Evolutionary conservation across 495 filamentous ascomycete genomes (phyloP).

Genomic region (Daldinia caldariorum): DNA sequence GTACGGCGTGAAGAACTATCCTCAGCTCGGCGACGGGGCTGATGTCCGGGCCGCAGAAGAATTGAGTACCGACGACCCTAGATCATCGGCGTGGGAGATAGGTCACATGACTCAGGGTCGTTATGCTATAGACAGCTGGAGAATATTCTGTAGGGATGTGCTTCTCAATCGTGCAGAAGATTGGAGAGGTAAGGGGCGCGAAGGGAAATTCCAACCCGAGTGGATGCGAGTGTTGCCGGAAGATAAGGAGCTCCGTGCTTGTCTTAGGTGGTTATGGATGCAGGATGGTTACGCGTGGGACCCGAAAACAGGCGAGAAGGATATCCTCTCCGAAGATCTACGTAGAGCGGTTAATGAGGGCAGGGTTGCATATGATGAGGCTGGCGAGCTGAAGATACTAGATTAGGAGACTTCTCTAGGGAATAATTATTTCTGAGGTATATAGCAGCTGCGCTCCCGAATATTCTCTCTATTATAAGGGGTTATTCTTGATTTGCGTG

Average conservation of each 20-base stretch:
- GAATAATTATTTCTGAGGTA: background rate
- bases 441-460: background rate
- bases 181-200: conserved; percentile 65
- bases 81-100: conserved; percentile 76
- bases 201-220: conserved; percentile 67
- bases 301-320: conserved; percentile 71
- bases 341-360: conserved; percentile 68
- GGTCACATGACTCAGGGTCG: conserved; percentile 86
- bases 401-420: background rate
- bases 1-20: conserved; percentile 77
- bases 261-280: conserved; percentile 90
- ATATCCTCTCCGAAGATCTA: conserved; percentile 63
- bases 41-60: conserved; percentile 63
- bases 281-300: conserved; percentile 88
- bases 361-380: conserved; percentile 69
- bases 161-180: conserved; percentile 69
- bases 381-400: conserved; percentile 58
- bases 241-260: conserved; percentile 91
- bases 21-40: conserved; percentile 61
- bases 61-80: conserved; percentile 41
- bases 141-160: conserved; percentile 90
- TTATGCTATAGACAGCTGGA: conserved; percentile 91
- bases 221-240: conserved; percentile 87
- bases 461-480: background rate
- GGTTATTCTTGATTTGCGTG: background rate